Evolutionary conservation across 257 asterid species (phyloP), one percentile per base, ranked within the genome.

Genomic region (Solanum ossicruentum): DNA sequence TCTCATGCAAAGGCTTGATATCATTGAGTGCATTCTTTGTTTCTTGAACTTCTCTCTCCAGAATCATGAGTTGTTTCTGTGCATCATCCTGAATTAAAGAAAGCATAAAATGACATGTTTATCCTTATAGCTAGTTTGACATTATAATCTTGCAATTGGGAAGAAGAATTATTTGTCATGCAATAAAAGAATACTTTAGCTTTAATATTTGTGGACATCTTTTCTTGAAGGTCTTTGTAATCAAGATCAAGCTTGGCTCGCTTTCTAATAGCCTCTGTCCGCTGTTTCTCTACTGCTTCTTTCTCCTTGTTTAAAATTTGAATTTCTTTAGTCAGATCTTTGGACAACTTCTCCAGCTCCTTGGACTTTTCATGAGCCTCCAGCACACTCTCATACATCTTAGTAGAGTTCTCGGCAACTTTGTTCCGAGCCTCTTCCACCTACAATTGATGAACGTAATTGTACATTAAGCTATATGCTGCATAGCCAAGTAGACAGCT

Each of bases 231-330:
- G 84, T 96, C 99, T 83, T 93, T 94, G 88, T 91, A 92, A 89
- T 95, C 99, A 88, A 93, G 98, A 87, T 96, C 98, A 83, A 96
- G 93, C 86, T 95, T 92, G 54, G 99, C 97, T 84, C 97, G 98
- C 88, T 91, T 94, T 89, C 91, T 92, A 55, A 96, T 92, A 83
- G 97, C 98, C 87, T 91, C 98, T 52, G 91, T 92, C 84, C 91
- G 91, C 85, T 93, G 98, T 89, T 96, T 96, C 90, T 93, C 98
- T 60, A 92, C 87, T 72, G 94, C 92, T 85, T 93, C 99, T 89
- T 93, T 96, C 89, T 96, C 98, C 87, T 93, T 93, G 88, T 85
- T 91, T 84, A 93, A 89, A 86, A 91, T 95, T 90, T 95, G 98
- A 86, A 87, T 88, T 90, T 93, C 99, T 90, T 95, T 96, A 7